Base-by-base conservation (phyloP, 2,329 filamentous ascomycete genomes). In the Exophiala calicioides region DNA sequence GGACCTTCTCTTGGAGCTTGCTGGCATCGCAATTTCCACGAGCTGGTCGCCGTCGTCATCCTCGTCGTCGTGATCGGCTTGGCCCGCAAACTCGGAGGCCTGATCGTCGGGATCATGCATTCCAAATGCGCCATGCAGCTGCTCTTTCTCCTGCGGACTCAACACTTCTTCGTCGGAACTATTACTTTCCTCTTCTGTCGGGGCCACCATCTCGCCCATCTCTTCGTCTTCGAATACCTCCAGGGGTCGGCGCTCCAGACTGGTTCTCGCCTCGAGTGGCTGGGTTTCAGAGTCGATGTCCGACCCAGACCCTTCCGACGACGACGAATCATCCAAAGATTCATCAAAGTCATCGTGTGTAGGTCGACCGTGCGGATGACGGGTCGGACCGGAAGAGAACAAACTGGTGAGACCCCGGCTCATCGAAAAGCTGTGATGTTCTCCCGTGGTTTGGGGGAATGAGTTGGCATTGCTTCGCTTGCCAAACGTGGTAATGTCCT, bases 161-260 rank as follows among this genome's bases (percentile, higher is more conserved):
- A 58, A 13, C 8, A 52, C 50, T 36, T 59, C 58, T 44, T 60
- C 58, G 24, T 60, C 58, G 20, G 56, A 59, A 42, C 58, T 60
- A 30, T 58, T 60, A 27, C 52, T 32, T 43, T 64, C 52, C 19
- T 58, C 52, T 21, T 56, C 56, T 1, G 52, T 54, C 2, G 55
- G 74, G 26, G 63, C 68, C 12, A 73, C 68, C 67, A 73, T 72
- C 45, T 65, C 78, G 65, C 70, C 70, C 69, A 73, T 72, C 31
- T 73, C 68, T 40, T 71, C 70, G 30, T 80, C 75, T 10, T 81
- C 77, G 33, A 78, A 80, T 24, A 82, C 79, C 52, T 78, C 78
- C 59, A 85, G 68, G 13, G 79, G 79, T 33, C 79, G 71, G 12
- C 74, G 70, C 23, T 74, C 64, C 32, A 68, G 66, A 49, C 69